Percentiles rank a stretch among this genome's conserved stretches.
These are phyloP conservation scores for Dalbergia cultrata DNA, from an alignment of 306 rosid species.

Conservation along the genomic window DNA sequence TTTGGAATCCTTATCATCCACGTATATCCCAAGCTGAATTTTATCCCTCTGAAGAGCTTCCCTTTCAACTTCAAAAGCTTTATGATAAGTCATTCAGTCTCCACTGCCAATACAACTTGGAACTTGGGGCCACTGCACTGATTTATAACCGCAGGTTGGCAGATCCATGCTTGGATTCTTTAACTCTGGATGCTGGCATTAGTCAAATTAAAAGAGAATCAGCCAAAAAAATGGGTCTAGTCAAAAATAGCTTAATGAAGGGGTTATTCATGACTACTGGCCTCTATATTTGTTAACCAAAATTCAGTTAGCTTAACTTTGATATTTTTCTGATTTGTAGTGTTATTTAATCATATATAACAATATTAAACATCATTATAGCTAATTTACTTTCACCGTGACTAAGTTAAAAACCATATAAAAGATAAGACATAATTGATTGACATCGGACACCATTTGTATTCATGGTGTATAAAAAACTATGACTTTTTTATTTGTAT, in stretches of 20 bases:
- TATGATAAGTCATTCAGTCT: conserved; percentile 18
- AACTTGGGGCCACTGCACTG: conserved; percentile 35
- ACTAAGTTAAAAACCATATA: too few species aligned
- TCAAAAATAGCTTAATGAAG: not conserved
- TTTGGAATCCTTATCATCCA: conserved; percentile 77
- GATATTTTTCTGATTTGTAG: too few species aligned
- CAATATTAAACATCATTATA: too few species aligned
- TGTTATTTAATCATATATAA: too few species aligned
- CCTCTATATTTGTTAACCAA: not conserved
- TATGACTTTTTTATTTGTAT: too few species aligned
- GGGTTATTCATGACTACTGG: not conserved
- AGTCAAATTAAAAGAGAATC: conserved; percentile 36
- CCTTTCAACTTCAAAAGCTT: conserved; percentile 54
- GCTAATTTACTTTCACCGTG: too few species aligned
- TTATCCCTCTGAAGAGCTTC: conserved; percentile 42
- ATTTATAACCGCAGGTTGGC: conserved; percentile 41
- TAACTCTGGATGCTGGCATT: conserved; percentile 26
- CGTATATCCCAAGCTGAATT: conserved; percentile 44
- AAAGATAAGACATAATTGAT: too few species aligned
- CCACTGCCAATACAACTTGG: conserved; percentile 54
- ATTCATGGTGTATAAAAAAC: too few species aligned
- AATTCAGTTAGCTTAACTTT: not conserved
- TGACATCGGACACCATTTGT: too few species aligned
- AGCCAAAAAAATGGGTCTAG: not conserved
- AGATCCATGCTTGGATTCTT: conserved; percentile 39